Base-by-base conservation (phyloP, 139 green algal genomes). In the Mychonastes homosphaera region DNA sequence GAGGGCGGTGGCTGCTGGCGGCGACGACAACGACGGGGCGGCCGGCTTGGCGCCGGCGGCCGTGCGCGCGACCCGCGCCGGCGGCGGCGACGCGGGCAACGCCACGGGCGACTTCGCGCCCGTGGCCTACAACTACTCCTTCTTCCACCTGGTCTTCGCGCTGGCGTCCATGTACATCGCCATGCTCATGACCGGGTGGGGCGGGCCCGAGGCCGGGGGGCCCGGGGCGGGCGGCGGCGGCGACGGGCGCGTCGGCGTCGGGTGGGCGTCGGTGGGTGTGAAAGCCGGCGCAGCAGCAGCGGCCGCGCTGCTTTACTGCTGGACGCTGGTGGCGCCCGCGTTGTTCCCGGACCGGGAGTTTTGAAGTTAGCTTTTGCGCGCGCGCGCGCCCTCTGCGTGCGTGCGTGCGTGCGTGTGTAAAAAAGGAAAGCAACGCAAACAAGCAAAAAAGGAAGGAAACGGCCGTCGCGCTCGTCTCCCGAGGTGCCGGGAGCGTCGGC, bases 141-240 rank as follows among this genome's bases (percentile, higher is more conserved):
- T 97, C 76, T 99, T 99, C 78, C 92, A 99, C 76, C 47, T 94
- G 48, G 85, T 99, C 41, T 98, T 99, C 65, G 87, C 88, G 2
- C 73, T 96, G 47, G 91, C 90, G 2, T 82, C 64, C 73, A 88
- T 91, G 76, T 98, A 98, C 74, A 82, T 95, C 26, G 87, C 85
- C 18, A 98, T 97, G 92, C 81, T 97, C 21, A 86, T 99, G 78
- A 98, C 92, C 3, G 86, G 88, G 4, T 98, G 92, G 92, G 92
- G 92, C 63, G 61, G 58, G 23, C 70, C 70, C 8, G 66, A 79
- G 63, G 66, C 83, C 56, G 62, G 65, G 28, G 27, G 33, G 15
- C 44, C 35, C 4, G 16, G 33, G 51, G 39, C 46, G 19, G 66
- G 39, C 38, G 28, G 0, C 40, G 15, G 39, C 53, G 71, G 69